phyloP scores from a whole-genome alignment of 768 basidiomycete species.

The Tephrocybe sp. region DNA sequence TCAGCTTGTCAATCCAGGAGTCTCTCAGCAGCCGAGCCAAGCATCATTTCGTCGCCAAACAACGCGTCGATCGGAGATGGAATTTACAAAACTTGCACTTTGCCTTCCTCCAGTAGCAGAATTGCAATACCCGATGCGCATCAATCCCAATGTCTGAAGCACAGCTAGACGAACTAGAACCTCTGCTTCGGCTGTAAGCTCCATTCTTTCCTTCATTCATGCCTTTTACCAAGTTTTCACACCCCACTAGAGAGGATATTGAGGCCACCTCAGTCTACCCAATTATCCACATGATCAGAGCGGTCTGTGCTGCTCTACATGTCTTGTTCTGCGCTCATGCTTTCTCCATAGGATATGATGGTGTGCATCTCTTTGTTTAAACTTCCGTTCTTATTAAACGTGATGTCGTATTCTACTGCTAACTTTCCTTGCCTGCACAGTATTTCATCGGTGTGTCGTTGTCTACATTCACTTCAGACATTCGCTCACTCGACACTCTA shows the following conservation, averaged over 20 bases:
- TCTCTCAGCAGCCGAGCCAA: not conserved
- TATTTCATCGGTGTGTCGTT: constrained; percentile 62
- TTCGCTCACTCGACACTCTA: constrained; percentile 21
- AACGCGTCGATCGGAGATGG: constrained; percentile 18
- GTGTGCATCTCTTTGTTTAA: constrained; percentile 31
- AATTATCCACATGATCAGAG: constrained; percentile 74
- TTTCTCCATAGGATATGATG: constrained; percentile 50
- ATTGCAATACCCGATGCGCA: not conserved
- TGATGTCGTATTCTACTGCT: constrained; percentile 6
- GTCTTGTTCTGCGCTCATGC: not conserved
- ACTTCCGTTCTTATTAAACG: not conserved
- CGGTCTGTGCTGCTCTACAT: constrained; percentile 35
- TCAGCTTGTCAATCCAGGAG: too few species aligned
- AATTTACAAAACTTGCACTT: constrained; percentile 7
- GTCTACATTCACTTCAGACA: not conserved
- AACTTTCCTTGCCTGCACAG: constrained; percentile 31
- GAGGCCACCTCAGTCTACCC: constrained; percentile 71
- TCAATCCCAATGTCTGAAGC: constrained; percentile 30
- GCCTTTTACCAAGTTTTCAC: constrained; percentile 1
- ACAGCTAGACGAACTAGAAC: constrained; percentile 43
- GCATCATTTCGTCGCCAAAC: not conserved
- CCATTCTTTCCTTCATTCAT: not conserved
- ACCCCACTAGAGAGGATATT: constrained; percentile 41
- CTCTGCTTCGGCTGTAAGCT: constrained; percentile 40
- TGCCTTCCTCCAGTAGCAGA: not conserved